A percentile compares a stretch with the other conserved stretches of the same genome.
phyloP scores from a whole-genome alignment of 1,284 basidiomycete genomes.

The Cystobasidium pallidum region DNA sequence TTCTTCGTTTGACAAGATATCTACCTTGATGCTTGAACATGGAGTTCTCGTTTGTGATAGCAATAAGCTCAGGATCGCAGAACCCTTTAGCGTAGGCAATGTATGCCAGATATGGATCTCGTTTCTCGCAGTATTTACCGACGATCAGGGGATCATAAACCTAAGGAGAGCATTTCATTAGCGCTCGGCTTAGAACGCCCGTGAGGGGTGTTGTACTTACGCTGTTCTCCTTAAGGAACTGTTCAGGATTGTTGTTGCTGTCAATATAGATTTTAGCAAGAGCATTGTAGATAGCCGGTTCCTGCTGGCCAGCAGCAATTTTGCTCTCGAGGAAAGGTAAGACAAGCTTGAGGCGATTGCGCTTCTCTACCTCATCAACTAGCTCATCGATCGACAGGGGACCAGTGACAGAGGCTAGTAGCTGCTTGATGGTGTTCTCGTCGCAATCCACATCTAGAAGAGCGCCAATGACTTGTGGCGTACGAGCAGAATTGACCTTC shows the following conservation, averaged over 20 bases:
- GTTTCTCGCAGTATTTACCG: constrained; percentile 98
- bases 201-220: constrained; percentile 60
- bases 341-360: constrained; percentile 95
- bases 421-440: constrained; percentile 90
- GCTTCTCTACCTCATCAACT: constrained; percentile 93
- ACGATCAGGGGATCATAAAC: constrained; percentile 94
- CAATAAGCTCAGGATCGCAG: constrained; percentile 96
- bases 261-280: constrained; percentile 98
- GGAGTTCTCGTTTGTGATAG: constrained; percentile 97
- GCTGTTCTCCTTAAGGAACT: constrained; percentile 98
- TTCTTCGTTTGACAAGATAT: constrained; percentile 94
- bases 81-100: constrained; percentile 99
- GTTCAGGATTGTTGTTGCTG: constrained; percentile 96
- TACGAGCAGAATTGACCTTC: constrained; percentile 93
- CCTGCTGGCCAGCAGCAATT: constrained; percentile 88
- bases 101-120: constrained; percentile 97
- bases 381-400: constrained; percentile 98
- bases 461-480: constrained; percentile 97
- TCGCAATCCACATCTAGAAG: constrained; percentile 98
- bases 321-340: constrained; percentile 94
- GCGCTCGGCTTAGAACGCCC: not conserved
- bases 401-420: constrained; percentile 91
- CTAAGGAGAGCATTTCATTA: constrained; percentile 57
- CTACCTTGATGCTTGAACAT: constrained; percentile 99
- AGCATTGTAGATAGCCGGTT: constrained; percentile 92